Evolutionary conservation across 768 basidiomycete species (phyloP), one percentile per base, ranked within the genome.

Genomic region (Boletales sp.): DNA sequence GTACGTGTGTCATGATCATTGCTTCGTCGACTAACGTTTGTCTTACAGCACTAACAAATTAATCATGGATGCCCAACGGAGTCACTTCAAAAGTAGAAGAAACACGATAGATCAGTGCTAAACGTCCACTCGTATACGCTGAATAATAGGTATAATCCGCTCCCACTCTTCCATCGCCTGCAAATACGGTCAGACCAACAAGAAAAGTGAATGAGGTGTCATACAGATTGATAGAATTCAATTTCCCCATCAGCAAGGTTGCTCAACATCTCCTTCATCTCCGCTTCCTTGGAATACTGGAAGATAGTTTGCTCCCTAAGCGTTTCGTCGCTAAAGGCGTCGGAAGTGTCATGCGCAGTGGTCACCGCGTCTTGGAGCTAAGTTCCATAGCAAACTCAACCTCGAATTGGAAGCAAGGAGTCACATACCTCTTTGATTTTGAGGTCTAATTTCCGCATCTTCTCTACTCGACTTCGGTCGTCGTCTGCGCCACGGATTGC

Each of bases 161-260:
- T 97, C 94, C 94, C 93, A 97, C 68, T 97, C 94, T 59, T 97
- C 92, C 89, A 95, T 94, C 47, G 90, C 84, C 87, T 92, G 56
- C 17, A 45, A 37, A 46, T 43, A 44, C 45, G 29, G 53, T 47
- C 41, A 51, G 49, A 29, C 42, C 38, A 27, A 21, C 12, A 57
- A 15, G 34, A 19, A 44, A 45, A 47, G 4, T 15, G 46, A 48
- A 31, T 29, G 49, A 37, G 5, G n/a, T 19, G n/a, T 62, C 74
- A 52, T 65, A 86, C 90, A 57, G 87, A 80, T 70, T 88, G 87
- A 66, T 97, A 91, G 67, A 97, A 91, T 66, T 94, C 93, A 57
- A 98, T 90, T 67, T 99, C 88, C 10, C 94, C 94, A 57, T 97
- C 90, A 21, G 93, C 93, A 54, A 97, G 81, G 53, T 86, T 84